Conservation (phyloP, 208 protist species). For the Leishmania martiniquensis region DNA sequence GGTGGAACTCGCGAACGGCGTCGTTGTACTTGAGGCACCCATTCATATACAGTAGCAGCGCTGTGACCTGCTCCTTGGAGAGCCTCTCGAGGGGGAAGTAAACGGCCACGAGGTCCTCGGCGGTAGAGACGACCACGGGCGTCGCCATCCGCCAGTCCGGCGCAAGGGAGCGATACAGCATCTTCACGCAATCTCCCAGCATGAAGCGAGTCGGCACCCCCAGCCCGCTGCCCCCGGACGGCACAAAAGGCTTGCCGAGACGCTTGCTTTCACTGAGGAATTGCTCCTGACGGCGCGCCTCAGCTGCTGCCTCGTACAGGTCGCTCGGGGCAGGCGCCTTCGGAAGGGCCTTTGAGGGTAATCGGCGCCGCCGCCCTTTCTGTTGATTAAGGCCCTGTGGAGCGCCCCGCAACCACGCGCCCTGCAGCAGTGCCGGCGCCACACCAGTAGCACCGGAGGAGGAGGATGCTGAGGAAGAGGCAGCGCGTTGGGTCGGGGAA, state of each 20-base stretch:
- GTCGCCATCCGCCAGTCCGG: constrained; percentile 74
- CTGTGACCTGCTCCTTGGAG: constrained; percentile 40
- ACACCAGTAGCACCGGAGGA: background rate
- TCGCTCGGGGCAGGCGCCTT: constrained; percentile 32
- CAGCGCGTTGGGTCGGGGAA: background rate
- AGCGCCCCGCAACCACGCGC: background rate
- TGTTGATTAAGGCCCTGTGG: background rate
- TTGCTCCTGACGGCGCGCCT: constrained; percentile 63
- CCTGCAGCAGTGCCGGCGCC: background rate
- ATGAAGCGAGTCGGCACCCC: constrained; percentile 76
- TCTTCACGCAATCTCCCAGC: constrained; percentile 80
- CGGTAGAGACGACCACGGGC: constrained; percentile 82
- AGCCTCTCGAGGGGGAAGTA: constrained; percentile 68
- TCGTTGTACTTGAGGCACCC: constrained; percentile 54
- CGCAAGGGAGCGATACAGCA: constrained; percentile 65
- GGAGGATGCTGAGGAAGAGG: background rate
- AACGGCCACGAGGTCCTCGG: constrained; percentile 89
- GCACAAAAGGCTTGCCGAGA: constrained; percentile 74
- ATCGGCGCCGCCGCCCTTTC: background rate
- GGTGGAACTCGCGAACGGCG: constrained; percentile 62
- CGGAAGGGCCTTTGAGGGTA: background rate
- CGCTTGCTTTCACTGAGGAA: constrained; percentile 76
- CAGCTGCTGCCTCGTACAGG: constrained; percentile 64
- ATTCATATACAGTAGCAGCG: constrained; percentile 89
- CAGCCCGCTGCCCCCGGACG: constrained; percentile 38